Evolutionary conservation across 1,139 yeast genomes (phyloP).

Genomic region (Insectozyma bohioensis): DNA sequence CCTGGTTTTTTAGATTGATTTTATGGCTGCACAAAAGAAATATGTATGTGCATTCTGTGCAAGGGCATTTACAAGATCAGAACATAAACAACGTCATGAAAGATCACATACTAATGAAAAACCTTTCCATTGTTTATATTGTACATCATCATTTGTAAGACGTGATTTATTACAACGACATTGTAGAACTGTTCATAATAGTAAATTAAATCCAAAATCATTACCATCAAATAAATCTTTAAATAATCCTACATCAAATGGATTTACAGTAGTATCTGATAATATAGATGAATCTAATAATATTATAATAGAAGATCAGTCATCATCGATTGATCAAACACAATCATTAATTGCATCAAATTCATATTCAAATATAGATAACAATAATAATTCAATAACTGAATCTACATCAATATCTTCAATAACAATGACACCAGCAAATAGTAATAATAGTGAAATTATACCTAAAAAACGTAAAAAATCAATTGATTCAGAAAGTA

Average conservation of each 20-base stretch:
- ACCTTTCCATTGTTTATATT: conserved; percentile 73
- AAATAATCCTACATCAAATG: conserved; percentile 13
- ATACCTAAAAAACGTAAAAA: conserved; percentile 8
- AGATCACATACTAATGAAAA: conserved; percentile 82
- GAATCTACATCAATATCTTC: conserved; percentile 4
- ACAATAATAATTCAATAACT: not conserved
- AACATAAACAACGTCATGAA: conserved; percentile 81
- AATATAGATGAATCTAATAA: not conserved
- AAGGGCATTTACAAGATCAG: conserved; percentile 76
- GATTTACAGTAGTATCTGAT: conserved; percentile 4
- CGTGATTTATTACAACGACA: conserved; percentile 76
- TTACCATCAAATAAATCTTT: conserved; percentile 15
- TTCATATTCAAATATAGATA: not conserved
- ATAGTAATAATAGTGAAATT: conserved; percentile 3
- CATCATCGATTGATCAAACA: no score
- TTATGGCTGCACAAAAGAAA: conserved; percentile 55
- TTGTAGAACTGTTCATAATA: conserved; percentile 71
- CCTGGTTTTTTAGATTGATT: no score
- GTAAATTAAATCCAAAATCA: conserved; percentile 15
- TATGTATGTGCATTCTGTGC: conserved; percentile 82
- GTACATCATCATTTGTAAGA: conserved; percentile 73
- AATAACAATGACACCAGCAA: conserved; percentile 8
- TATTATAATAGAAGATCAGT: not conserved
- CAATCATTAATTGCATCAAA: no score
- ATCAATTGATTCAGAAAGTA: conserved; percentile 5